A percentile compares a stretch with the other conserved stretches of the same genome.
Evolutionary conservation across 2,329 filamentous ascomycete genomes (phyloP).

Genomic region (Amesomyces nigricolor): DNA sequence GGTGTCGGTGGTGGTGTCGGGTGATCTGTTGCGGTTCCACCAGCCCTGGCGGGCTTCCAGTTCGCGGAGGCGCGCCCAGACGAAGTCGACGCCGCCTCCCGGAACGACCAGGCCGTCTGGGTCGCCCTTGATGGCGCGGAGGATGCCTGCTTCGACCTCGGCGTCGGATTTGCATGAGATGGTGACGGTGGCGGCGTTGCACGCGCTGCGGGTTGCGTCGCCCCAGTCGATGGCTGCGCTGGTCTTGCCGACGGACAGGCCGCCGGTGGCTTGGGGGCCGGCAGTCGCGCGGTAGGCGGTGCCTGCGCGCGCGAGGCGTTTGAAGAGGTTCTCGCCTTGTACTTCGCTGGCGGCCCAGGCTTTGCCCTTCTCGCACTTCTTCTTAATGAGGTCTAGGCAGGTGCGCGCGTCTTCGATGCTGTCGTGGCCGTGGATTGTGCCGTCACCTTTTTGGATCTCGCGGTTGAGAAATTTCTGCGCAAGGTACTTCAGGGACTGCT

Average conservation of each 20-base stretch:
- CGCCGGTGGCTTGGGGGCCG: conserved; percentile 51
- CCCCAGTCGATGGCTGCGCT: conserved; percentile 88
- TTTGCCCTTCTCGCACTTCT: conserved; percentile 91
- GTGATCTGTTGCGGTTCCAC: conserved; percentile 55
- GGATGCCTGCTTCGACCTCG: conserved; percentile 49
- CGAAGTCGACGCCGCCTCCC: conserved; percentile 59
- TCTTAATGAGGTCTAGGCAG: conserved; percentile 86
- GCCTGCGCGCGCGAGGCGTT: conserved; percentile 63
- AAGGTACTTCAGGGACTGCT: conserved; percentile 85
- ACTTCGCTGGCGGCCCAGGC: conserved; percentile 76
- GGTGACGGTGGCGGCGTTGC: conserved; percentile 50
- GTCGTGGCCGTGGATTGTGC: conserved; percentile 68
- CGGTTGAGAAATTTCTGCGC: conserved; percentile 77
- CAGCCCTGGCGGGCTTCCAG: conserved; percentile 61
- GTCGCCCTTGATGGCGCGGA: conserved; percentile 56
- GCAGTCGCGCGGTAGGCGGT: conserved; percentile 58
- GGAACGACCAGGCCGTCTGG: conserved; percentile 51
- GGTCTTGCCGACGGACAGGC: conserved; percentile 51
- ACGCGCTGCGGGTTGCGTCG: conserved; percentile 58
- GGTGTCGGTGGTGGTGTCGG: neutral
- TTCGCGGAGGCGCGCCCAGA: conserved; percentile 61
- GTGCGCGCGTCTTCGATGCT: conserved; percentile 88
- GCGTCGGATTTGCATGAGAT: conserved; percentile 54
- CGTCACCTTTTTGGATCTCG: conserved; percentile 77
- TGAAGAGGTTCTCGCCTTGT: conserved; percentile 83